Evolutionary conservation across 805 yeast species (phyloP).

Genomic region (Hanseniaspora valbyensis): DNA sequence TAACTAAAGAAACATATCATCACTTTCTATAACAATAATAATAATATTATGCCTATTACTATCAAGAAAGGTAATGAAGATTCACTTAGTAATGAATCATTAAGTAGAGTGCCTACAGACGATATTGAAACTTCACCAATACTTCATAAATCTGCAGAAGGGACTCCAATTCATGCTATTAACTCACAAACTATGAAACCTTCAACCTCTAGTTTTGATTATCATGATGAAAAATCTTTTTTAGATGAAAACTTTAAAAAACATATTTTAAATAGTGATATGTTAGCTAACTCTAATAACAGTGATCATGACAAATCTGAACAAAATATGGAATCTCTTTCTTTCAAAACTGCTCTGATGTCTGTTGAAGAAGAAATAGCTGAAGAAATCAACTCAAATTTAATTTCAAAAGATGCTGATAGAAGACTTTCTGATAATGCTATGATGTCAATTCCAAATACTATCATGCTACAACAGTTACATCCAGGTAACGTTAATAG

Average conservation of each 20-base stretch:
- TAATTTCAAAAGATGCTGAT: neutral
- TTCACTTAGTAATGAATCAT: slow-evolving; percentile 8
- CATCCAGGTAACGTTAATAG: slow-evolving; percentile 13
- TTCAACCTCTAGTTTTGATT: slow-evolving; percentile 25
- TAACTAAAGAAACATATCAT: no score
- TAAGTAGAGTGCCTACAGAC: slow-evolving; percentile 3
- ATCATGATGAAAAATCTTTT: slow-evolving; percentile 26
- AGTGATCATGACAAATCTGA: neutral
- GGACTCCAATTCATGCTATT: slow-evolving; percentile 2
- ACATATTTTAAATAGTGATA: slow-evolving; percentile 23
- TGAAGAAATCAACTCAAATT: neutral
- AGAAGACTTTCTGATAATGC: slow-evolving; percentile 15
- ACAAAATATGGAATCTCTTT: neutral
- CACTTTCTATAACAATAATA: no score
- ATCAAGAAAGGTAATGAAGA: slow-evolving; percentile 4
- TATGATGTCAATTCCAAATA: slow-evolving; percentile 13
- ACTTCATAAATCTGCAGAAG: slow-evolving; percentile 1
- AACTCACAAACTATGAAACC: slow-evolving; percentile 12
- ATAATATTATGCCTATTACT: slow-evolving; percentile 13
- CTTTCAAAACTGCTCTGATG: slow-evolving; percentile 12
- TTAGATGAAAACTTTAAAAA: slow-evolving; percentile 27
- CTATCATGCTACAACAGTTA: neutral
- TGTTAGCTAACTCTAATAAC: neutral
- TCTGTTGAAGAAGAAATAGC: slow-evolving; percentile 13
- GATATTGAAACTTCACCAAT: neutral